Base-by-base conservation (phyloP, 139 green algal species). In the Coelastrella sp. region DNA sequence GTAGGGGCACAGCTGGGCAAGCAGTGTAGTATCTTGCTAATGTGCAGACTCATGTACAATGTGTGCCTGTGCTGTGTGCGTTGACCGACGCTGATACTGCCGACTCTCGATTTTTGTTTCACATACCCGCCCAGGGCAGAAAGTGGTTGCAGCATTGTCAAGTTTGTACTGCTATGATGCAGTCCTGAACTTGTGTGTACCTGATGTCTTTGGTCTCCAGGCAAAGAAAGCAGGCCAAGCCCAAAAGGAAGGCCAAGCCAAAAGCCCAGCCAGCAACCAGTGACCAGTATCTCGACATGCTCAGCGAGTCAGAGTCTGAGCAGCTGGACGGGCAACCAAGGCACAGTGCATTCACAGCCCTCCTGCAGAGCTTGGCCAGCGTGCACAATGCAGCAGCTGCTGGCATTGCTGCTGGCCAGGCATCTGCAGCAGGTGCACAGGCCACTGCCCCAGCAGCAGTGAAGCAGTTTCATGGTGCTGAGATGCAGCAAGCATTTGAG, bases 381-480 rank as follows among this genome's bases (percentile, higher is more conserved):
- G 11, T 80, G 22, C 74, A 80, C 8, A 73, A 74, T 54, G 23
- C 58, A 22, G 80, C 80, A 85, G 80, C 80, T 73, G 80, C 80
- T 73, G 58, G 56, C 17, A 58, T 23, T 58, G 79, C 57, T 57
- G 79, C 56, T 23, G n/a, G 57, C 56, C 32, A 14, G 32, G 54
- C 56, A 19, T 17, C 8, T 75, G n/a, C 5, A 19, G 80, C 59
- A 58, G 80, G 17, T 86, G 58, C 58, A n/a, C n/a, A 7, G 19
- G 59, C 22, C 22, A 7, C n/a, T 59, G 80, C 80, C 58, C 56
- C 80, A 59, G 58, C 80, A 13, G n/a, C n/a, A n/a, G n/a, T n/a
- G n/a, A n/a, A n/a, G n/a, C n/a, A n/a, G n/a, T 64, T 87, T 64
- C 7, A 11, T 4, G 19, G 57, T 86, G 81, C 4, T 61, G 64